phyloP scores from a whole-genome alignment of 305 asterid species.

The Fraxinus paxiana region DNA sequence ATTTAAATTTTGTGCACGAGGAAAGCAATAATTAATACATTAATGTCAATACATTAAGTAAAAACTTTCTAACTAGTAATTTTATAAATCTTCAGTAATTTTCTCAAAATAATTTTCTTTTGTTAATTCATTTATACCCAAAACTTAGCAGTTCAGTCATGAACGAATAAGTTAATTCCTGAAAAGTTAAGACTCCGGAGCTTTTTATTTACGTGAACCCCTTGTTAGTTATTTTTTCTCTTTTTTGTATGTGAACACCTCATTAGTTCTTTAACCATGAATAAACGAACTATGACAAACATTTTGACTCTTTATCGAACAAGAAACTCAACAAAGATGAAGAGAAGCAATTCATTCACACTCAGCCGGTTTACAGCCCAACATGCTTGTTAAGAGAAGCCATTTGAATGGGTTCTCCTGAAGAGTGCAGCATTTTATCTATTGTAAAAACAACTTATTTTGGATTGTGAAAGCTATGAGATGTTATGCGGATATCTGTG shows the following conservation, averaged over 20 bases:
- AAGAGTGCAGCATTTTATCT: not conserved
- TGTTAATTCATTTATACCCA: not conserved
- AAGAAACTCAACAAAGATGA: not conserved
- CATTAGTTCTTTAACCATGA: not conserved
- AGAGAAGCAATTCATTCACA: not conserved
- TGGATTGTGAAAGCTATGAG: not conserved
- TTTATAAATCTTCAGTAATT: not conserved
- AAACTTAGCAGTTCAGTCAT: not conserved
- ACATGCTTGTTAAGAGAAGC: not conserved
- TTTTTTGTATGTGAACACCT: not conserved
- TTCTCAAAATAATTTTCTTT: not conserved
- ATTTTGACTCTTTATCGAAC: not conserved
- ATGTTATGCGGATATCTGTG: not conserved
- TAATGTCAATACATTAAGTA: not conserved
- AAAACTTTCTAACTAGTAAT: constrained; percentile 1
- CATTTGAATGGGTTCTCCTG: not conserved
- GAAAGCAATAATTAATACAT: not conserved
- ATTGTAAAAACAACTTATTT: not conserved
- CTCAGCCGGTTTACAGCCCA: not conserved
- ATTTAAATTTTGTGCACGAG: not conserved
- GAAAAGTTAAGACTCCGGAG: not conserved
- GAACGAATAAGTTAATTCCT: not conserved
- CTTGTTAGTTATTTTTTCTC: not conserved
- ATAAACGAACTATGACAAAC: not conserved
- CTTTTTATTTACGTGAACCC: not conserved